Conservation (phyloP, 441 rosid genomes). For the Eutrema salsugineum region DNA sequence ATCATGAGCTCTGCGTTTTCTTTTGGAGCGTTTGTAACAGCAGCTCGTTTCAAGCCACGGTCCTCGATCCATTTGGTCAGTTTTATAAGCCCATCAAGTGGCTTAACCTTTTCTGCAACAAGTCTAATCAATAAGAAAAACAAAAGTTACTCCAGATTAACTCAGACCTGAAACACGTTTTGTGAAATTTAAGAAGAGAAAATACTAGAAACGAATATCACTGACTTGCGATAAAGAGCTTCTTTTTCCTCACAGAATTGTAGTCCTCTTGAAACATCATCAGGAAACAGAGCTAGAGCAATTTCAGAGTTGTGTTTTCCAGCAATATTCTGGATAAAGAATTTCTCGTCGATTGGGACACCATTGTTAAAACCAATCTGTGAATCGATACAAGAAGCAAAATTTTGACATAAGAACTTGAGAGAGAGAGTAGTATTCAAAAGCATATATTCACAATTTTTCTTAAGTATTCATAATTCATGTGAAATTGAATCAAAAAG, state of each 20-base stretch:
- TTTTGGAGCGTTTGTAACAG: constrained; percentile 92
- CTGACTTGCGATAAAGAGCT: constrained; percentile 76
- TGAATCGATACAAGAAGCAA: not conserved
- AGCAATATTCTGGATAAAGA: constrained; percentile 60
- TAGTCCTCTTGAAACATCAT: constrained; percentile 63
- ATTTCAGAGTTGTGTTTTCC: constrained; percentile 83
- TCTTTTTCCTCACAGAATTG: constrained; percentile 72
- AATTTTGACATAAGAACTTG: not conserved
- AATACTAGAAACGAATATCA: not conserved
- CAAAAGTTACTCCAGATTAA: not conserved
- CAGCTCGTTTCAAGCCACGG: constrained; percentile 79
- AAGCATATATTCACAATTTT: not conserved
- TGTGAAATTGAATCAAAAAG: not conserved
- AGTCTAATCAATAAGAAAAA: constrained; percentile 39
- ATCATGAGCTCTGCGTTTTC: constrained; percentile 84
- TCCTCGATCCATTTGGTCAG: constrained; percentile 88
- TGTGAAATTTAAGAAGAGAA: not conserved
- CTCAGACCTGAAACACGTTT: not conserved
- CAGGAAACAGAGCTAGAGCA: constrained; percentile 63
- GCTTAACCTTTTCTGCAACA: constrained; percentile 55
- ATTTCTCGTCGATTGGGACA: constrained; percentile 75
- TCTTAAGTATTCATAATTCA: not conserved
- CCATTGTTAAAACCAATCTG: constrained; percentile 90
- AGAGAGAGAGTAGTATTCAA: not conserved
- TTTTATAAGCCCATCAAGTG: constrained; percentile 63